Conservation (phyloP, 2,329 filamentous ascomycete genomes). For the Sclerotinia minor region DNA sequence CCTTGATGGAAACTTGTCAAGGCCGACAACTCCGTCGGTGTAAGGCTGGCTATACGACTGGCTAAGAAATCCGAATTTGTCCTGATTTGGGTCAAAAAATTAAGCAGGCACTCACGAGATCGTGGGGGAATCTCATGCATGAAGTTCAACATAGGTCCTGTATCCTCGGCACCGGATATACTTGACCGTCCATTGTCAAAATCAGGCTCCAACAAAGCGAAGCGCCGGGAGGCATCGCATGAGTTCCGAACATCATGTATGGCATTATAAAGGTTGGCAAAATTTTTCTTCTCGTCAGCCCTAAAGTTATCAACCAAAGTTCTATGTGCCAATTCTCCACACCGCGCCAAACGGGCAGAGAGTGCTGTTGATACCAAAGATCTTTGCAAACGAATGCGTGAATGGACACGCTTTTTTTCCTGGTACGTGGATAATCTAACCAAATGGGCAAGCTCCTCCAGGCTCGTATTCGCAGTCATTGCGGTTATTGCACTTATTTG, state of each 20-base stretch:
- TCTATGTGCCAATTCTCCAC: slow-evolving; percentile 71
- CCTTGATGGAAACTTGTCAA: slow-evolving; percentile 77
- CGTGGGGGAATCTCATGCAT: slow-evolving; percentile 73
- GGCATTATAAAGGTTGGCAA: slow-evolving; percentile 72
- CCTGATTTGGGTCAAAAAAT: slow-evolving; percentile 78
- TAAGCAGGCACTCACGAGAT: slow-evolving; percentile 72
- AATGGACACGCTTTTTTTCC: slow-evolving; percentile 74
- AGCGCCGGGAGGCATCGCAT: slow-evolving; percentile 70
- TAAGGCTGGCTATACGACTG: slow-evolving; percentile 74
- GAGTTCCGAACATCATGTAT: slow-evolving; percentile 78
- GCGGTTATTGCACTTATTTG: slow-evolving; percentile 52
- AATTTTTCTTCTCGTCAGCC: slow-evolving; percentile 75
- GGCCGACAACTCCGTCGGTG: slow-evolving; percentile 71
- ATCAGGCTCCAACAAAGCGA: slow-evolving; percentile 70
- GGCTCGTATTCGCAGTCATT: slow-evolving; percentile 65
- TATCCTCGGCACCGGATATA: slow-evolving; percentile 43
- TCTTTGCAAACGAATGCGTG: slow-evolving; percentile 70
- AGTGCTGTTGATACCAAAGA: slow-evolving; percentile 74
- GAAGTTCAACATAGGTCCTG: slow-evolving; percentile 53
- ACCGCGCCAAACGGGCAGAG: slow-evolving; percentile 71
- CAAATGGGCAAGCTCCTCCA: slow-evolving; percentile 76
- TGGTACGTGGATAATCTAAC: slow-evolving; percentile 78
- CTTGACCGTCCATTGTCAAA: slow-evolving; percentile 54
- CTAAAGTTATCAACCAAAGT: slow-evolving; percentile 78
- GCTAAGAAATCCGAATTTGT: slow-evolving; percentile 88